phyloP scores from a whole-genome alignment of 2,329 filamentous ascomycete genomes.

The Paecilomyces variotii region DNA sequence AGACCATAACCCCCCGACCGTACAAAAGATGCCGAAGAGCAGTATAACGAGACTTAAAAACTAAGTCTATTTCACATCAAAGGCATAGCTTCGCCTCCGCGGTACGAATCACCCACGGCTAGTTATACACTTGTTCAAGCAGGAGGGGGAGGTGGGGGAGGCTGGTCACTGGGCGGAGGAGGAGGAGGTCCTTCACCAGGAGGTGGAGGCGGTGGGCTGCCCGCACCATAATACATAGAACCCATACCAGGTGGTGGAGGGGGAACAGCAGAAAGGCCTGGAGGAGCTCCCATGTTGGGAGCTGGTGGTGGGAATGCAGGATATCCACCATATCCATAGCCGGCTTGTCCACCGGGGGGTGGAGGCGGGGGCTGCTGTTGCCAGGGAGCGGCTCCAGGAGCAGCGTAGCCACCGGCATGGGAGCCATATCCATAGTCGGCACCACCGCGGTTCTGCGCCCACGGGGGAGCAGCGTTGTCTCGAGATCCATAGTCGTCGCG shows the following conservation, averaged over 20 bases:
- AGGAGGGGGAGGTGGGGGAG: background rate
- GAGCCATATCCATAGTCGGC: constrained; percentile 36
- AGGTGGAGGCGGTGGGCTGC: constrained; percentile 33
- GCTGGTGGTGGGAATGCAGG: constrained; percentile 38
- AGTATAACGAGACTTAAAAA: background rate
- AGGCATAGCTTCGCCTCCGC: background rate
- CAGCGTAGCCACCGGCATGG: constrained; percentile 30
- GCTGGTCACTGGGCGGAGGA: constrained; percentile 14
- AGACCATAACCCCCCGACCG: background rate
- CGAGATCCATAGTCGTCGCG: constrained; percentile 40
- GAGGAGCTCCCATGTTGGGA: constrained; percentile 42
- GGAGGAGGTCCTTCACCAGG: constrained; percentile 35
- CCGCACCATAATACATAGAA: constrained; percentile 30
- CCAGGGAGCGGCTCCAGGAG: constrained; percentile 49
- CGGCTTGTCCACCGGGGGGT: constrained; percentile 32
- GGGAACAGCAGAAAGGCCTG: constrained; percentile 33
- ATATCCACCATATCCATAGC: constrained; percentile 52
- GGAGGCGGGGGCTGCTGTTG: constrained; percentile 47
- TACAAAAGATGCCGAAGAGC: background rate
- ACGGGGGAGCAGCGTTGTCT: constrained; percentile 27
- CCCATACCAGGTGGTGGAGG: constrained; percentile 40
- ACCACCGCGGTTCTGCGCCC: constrained; percentile 34
- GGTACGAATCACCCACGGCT: background rate
- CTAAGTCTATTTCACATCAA: background rate
- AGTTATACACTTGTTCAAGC: background rate